Conservation (phyloP, 495 filamentous ascomycete genomes). For the Cladorrhinum samala region DNA sequence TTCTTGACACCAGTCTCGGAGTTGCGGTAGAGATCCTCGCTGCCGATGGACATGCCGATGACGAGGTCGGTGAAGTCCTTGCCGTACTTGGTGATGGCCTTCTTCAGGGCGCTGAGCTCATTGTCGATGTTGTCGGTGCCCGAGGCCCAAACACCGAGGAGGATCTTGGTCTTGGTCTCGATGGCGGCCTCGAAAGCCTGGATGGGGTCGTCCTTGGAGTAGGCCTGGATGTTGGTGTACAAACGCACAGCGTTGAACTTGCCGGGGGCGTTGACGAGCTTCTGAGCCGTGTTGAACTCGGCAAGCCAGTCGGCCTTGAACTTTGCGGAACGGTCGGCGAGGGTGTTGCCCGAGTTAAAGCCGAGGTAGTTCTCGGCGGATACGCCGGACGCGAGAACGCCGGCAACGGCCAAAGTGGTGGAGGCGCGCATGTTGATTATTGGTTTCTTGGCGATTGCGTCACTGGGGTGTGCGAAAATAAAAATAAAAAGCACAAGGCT, state of each 20-base stretch:
- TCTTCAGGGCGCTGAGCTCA: conserved; percentile 43
- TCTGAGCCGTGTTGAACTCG: conserved; percentile 42
- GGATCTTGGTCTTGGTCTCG: conserved; percentile 41
- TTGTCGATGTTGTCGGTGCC: conserved; percentile 41
- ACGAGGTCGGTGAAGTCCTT: conserved; percentile 39
- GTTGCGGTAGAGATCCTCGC: conserved; percentile 50
- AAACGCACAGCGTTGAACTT: conserved; percentile 43
- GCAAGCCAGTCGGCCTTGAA: conserved; percentile 39
- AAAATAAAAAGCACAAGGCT: background rate
- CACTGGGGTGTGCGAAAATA: conserved; percentile 2
- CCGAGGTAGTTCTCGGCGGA: conserved; percentile 38
- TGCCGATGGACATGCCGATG: conserved; percentile 47
- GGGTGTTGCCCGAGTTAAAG: conserved; percentile 45
- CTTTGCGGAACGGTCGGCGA: conserved; percentile 42
- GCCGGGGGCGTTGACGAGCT: conserved; percentile 37
- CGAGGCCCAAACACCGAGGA: conserved; percentile 49
- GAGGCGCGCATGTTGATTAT: conserved; percentile 24
- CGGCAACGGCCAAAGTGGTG: conserved; percentile 22
- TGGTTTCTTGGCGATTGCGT: conserved; percentile 15
- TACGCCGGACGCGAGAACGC: conserved; percentile 27
- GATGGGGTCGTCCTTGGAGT: conserved; percentile 40
- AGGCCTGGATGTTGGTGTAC: conserved; percentile 50
- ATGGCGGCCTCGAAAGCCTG: conserved; percentile 50
- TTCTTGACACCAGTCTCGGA: conserved; percentile 38
- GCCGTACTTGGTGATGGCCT: conserved; percentile 40